Evolutionary conservation across 345 rosid genomes (phyloP).

Genomic region (Melaleuca quinquenervia): DNA sequence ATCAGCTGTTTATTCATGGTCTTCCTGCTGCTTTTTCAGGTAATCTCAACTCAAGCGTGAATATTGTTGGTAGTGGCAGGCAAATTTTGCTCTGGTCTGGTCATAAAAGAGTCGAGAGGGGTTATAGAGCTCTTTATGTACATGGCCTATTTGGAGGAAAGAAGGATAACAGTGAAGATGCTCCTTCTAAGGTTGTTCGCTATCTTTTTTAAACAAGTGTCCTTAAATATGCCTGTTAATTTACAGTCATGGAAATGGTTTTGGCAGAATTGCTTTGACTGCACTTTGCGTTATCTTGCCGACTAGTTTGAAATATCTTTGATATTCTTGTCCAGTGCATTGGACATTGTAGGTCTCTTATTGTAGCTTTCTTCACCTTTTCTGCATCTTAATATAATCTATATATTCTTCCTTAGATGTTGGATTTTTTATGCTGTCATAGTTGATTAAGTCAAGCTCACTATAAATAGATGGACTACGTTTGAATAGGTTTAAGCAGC

Average conservation of each 20-base stretch:
- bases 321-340: neutral
- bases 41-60: slow-evolving; percentile 21
- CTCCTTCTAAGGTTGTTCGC: slow-evolving; percentile 52
- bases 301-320: neutral
- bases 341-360: neutral
- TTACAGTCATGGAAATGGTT: neutral
- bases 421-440: neutral
- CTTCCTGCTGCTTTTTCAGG: slow-evolving; percentile 25
- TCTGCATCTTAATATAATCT: neutral
- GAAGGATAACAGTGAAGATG: slow-evolving; percentile 52
- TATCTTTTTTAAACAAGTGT: neutral
- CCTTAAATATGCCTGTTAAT: neutral
- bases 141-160: slow-evolving; percentile 72
- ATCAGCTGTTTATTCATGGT: neutral
- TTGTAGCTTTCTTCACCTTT: neutral
- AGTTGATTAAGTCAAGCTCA: neutral
- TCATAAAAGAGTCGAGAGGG: slow-evolving; percentile 9
- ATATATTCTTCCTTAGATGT: neutral
- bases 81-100: slow-evolving; percentile 19
- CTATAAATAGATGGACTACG: neutral
- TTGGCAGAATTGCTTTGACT: neutral
- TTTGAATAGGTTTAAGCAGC: neutral
- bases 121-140: slow-evolving; percentile 30
- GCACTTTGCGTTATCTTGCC: neutral
- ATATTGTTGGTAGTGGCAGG: slow-evolving; percentile 17